Evolutionary conservation across 2,329 filamentous ascomycete species (phyloP).

Genomic region (Penicillium concentricum): DNA sequence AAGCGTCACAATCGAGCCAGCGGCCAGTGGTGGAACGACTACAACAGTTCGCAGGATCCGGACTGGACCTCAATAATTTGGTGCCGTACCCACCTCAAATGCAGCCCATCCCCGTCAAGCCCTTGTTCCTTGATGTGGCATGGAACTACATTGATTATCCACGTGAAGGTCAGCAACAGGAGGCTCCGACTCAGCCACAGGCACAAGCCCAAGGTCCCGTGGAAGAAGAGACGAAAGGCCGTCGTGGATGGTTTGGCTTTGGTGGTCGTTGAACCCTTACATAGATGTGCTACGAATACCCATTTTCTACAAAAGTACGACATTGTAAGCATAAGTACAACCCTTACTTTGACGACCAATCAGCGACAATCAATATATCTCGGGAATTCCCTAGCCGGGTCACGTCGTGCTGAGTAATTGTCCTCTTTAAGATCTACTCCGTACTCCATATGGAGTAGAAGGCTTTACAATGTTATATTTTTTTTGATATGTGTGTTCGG

Average conservation of each 20-base stretch:
- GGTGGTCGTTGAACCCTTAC: slow-evolving; percentile 35
- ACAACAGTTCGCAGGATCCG: slow-evolving; percentile 68
- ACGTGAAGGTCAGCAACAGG: slow-evolving; percentile 47
- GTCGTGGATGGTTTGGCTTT: slow-evolving; percentile 78
- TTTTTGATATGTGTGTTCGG: too few species aligned
- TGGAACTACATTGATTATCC: slow-evolving; percentile 98
- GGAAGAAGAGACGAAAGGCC: slow-evolving; percentile 51
- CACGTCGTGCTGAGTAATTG: slow-evolving; percentile 12
- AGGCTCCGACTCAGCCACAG: slow-evolving; percentile 25
- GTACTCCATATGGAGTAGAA: too few species aligned
- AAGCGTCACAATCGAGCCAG: slow-evolving; percentile 44
- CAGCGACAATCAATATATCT: neutral
- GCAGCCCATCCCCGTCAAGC: slow-evolving; percentile 83
- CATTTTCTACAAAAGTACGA: neutral
- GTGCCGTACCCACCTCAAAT: slow-evolving; percentile 85
- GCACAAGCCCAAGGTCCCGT: neutral
- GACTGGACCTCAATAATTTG: slow-evolving; percentile 73
- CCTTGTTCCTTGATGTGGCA: slow-evolving; percentile 90
- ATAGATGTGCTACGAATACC: neutral
- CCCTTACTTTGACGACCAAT: slow-evolving; percentile 4
- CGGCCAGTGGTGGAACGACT: slow-evolving; percentile 72
- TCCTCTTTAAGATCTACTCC: neutral
- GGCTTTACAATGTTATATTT: too few species aligned
- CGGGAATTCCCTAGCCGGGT: slow-evolving; percentile 3
- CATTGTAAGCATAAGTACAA: neutral